Base-by-base conservation (phyloP, 2,329 filamentous ascomycete genomes). In the Epichloe sibirici region DNA sequence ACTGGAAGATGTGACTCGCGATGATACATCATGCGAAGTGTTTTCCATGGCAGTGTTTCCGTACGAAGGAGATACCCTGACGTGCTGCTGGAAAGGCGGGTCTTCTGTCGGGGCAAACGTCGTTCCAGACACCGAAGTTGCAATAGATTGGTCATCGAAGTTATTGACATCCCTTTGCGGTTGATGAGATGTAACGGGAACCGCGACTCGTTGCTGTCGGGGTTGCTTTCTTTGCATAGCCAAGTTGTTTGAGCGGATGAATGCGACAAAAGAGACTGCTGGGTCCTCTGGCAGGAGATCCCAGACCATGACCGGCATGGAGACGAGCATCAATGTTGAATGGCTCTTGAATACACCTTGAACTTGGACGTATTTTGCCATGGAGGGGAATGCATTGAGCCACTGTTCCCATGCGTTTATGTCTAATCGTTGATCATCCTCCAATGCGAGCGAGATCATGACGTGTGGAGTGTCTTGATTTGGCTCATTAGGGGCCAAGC, bases 281-380 rank as follows among this genome's bases (percentile, higher is more conserved):
- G 71, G 73, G 49, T 81, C 71, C 38, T 81, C 77, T 0, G 78
- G 78, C 0, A 82, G 67, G 44, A 82, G 64, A 57, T 81, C 75
- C 79, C 79, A 82, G 3, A 82, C 68, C 64, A 77, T 76, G 11
- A 82, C 74, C 0, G 79, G 79, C 61, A 82, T 68, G 0, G 79
- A 82, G 3, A 82, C 63, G 6, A 82, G 63, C 5, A 82, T 69
- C 43, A 82, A 64, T 0, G 76, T 82, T 0, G 79, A 82, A 58
- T 81, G 77, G 48, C 78, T 82, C 59, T 79, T 79, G 63, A 81
- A 82, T 1, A 81, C 72, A 8, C 77, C 78, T 58, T 82, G 78
- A 5, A 82, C 73, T 58, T 79, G 79, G 62, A 80, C 77, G 56
- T 80, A 77, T 57, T 77, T 81, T 43, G 78, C 78, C 52, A 82